phyloP scores from a whole-genome alignment of 352 stramenopile species.

The Globisporangium solare region DNA sequence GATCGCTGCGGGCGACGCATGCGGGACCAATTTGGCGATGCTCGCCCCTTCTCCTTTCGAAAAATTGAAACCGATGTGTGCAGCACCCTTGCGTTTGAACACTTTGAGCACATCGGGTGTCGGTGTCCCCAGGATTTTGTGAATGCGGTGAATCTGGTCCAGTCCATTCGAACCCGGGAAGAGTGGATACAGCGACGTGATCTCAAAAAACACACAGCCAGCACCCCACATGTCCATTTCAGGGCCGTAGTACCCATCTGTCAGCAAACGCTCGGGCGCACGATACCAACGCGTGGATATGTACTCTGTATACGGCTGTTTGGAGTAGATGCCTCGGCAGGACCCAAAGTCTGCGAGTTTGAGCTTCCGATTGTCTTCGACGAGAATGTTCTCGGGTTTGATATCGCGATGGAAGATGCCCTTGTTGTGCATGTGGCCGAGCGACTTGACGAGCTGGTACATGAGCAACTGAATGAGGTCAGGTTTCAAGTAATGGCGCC shows the following conservation, averaged over 20 bases:
- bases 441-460: slow-evolving; percentile 93
- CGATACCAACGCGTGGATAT: slow-evolving; percentile 96
- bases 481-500: slow-evolving; percentile 84
- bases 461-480: slow-evolving; percentile 79
- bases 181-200: slow-evolving; percentile 91
- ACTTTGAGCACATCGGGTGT: slow-evolving; percentile 79
- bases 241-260: slow-evolving; percentile 93
- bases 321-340: slow-evolving; percentile 93
- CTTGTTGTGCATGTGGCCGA: slow-evolving; percentile 96
- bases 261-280: slow-evolving; percentile 93
- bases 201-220: slow-evolving; percentile 97
- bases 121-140: slow-evolving; percentile 93
- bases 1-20: slow-evolving; percentile 79
- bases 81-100: slow-evolving; percentile 88
- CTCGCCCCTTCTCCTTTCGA: slow-evolving; percentile 79
- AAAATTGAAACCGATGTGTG: slow-evolving; percentile 93
- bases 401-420: slow-evolving; percentile 97
- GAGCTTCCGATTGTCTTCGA: slow-evolving; percentile 85
- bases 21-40: slow-evolving; percentile 85
- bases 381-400: slow-evolving; percentile 95
- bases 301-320: slow-evolving; percentile 96
- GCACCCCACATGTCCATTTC: slow-evolving; percentile 97
- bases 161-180: slow-evolving; percentile 94
- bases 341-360: slow-evolving; percentile 95
- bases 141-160: slow-evolving; percentile 94